Conservation (phyloP, 306 rosid genomes). For the Prunus davidiana region DNA sequence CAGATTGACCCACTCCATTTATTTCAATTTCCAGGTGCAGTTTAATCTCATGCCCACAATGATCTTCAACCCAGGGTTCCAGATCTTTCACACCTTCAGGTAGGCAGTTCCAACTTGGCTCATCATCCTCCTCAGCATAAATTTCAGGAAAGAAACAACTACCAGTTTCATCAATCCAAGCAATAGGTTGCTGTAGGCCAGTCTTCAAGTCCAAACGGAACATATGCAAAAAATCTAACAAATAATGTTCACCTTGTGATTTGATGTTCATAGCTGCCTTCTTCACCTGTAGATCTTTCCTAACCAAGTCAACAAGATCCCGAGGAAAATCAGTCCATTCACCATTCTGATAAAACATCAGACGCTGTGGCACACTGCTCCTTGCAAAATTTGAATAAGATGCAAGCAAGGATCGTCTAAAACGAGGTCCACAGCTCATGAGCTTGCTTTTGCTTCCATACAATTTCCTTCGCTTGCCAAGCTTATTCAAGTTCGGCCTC, state of each 20-base stretch:
- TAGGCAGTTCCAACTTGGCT: constrained; percentile 16
- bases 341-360: constrained; percentile 67
- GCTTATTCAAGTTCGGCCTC: constrained; percentile 26
- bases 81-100: constrained; percentile 22
- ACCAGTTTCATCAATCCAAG: constrained; percentile 87
- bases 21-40: constrained; percentile 80
- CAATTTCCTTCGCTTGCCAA: constrained; percentile 51
- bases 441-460: constrained; percentile 26
- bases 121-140: constrained; percentile 40
- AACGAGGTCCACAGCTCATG: constrained; percentile 29
- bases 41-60: constrained; percentile 48
- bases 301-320: constrained; percentile 56
- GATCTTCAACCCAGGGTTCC: constrained; percentile 33
- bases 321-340: constrained; percentile 70
- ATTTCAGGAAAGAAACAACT: constrained; percentile 84
- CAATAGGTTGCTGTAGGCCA: constrained; percentile 65
- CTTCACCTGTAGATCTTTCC: constrained; percentile 56
- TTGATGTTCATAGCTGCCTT: constrained; percentile 64
- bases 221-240: constrained; percentile 87
- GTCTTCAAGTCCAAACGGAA: constrained; percentile 62
- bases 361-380: constrained; percentile 68
- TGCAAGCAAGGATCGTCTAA: constrained; percentile 35
- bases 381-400: constrained; percentile 58
- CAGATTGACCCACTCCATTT: constrained; percentile 46
- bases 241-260: constrained; percentile 46